A percentile compares a stretch with the other conserved stretches of the same genome.
These are phyloP conservation scores for Graphilbum fragrans DNA, from an alignment of 2,329 filamentous ascomycete genomes.

Conservation along the genomic window DNA sequence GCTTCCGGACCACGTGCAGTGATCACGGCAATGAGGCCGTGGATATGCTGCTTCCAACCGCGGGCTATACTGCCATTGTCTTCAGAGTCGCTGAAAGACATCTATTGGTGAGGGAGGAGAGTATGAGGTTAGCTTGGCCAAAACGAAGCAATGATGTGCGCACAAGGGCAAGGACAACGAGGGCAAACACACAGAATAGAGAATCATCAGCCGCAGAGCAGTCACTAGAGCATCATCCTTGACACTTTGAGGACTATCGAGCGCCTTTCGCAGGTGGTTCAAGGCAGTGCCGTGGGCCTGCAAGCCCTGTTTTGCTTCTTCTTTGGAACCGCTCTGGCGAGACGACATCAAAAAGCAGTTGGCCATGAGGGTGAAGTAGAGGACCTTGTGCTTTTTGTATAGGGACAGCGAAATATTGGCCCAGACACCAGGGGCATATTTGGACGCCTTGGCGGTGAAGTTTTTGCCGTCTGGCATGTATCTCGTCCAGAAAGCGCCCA, in stretches of 20 bases:
- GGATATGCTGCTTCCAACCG: conserved; percentile 11
- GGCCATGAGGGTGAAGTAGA: conserved; percentile 10
- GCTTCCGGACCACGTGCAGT: conserved; percentile 8
- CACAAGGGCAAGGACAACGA: neutral
- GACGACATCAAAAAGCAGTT: conserved; percentile 9
- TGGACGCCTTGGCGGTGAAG: conserved; percentile 5
- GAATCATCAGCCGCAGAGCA: conserved; percentile 12
- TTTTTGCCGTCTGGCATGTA: conserved; percentile 10
- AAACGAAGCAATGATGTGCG: no score
- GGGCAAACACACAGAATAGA: conserved; percentile 9
- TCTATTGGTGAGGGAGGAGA: conserved; percentile 2
- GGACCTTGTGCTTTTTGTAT: conserved; percentile 9
- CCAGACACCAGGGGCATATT: conserved; percentile 11
- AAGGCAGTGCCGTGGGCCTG: conserved; percentile 11
- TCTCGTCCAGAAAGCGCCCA: conserved; percentile 10
- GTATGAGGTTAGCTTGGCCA: no score
- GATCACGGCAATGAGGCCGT: conserved; percentile 9
- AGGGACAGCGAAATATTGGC: conserved; percentile 10
- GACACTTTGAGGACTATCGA: conserved; percentile 6
- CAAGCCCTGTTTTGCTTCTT: conserved; percentile 10
- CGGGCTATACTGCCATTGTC: conserved; percentile 9
- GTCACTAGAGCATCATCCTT: conserved; percentile 11
- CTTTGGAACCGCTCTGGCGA: conserved; percentile 3
- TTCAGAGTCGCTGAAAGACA: conserved; percentile 11
- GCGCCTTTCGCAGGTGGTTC: conserved; percentile 7